Base-by-base conservation (phyloP, 2,329 filamentous ascomycete species). In the Akanthomyces lecanii region DNA sequence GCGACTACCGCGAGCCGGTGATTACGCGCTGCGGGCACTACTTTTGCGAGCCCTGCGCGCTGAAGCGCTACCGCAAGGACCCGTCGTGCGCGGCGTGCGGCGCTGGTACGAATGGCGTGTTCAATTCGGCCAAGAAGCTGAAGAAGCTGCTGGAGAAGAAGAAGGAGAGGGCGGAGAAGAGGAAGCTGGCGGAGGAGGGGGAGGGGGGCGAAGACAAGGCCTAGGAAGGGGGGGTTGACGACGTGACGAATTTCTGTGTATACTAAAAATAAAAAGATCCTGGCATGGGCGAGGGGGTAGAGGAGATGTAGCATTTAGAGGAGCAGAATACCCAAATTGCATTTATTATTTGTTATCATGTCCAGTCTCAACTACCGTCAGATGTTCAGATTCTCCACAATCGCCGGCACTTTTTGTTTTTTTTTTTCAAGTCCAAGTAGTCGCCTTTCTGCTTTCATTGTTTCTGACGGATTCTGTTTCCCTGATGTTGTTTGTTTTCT, bases 1-100 rank as follows among this genome's bases (percentile, higher is more conserved):
- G 86, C 44, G 76, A 87, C 1, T 97, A 97, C 76, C 89, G 86
- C 69, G 82, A 85, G 63, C 94, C 95, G 0, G 85, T 98, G 14
- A 79, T 94, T 28, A 98, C 95, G 14, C 89, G 92, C 67, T 99
- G 95, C 68, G 90, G 92, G 0, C 95, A 99, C 74, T 98, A 98
- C 75, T 98, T 98, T 72, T 99, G 95, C 73, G 90, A 97, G 74
- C 81, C 84, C 1, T 99, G 95, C 75, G 95, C 95, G 30, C 79
- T 98, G 69, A 87, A 90, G 72, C 79, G 93, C 67, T 98, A 97
- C 73, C 83, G 90, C 66, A 95, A 91, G 72, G 91, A 93, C 69
- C 93, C 93, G 4, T 86, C 85, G 3, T 98, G 95, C 74, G 91
- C 91, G 2, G 90, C 89, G 4, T 98, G 95, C 73, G 90, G 91